These are phyloP conservation scores for Pichia sp. DNA, from an alignment of 1,139 yeast genomes.

Conservation along the genomic window DNA sequence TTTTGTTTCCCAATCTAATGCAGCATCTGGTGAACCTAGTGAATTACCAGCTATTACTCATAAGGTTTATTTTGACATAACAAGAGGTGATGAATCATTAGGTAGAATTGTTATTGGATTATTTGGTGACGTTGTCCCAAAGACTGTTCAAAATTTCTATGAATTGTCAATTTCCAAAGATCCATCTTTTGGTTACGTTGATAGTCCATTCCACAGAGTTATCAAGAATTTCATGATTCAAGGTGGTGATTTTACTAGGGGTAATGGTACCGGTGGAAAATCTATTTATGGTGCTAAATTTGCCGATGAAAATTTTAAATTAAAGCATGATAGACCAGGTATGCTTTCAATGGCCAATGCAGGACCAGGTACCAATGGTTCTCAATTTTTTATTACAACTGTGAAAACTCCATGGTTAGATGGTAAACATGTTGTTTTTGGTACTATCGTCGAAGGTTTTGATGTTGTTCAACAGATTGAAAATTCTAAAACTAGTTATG, in stretches of 20 bases:
- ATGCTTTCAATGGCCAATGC: conserved; percentile 58
- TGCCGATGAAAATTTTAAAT: conserved; percentile 49
- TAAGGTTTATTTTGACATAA: conserved; percentile 80
- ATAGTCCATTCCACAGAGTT: conserved; percentile 51
- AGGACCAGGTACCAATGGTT: conserved; percentile 54
- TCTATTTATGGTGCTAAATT: conserved; percentile 54
- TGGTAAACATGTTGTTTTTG: conserved; percentile 55
- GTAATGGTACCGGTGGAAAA: conserved; percentile 55
- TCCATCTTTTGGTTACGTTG: conserved; percentile 45
- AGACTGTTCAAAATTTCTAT: conserved; percentile 53
- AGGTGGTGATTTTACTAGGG: conserved; percentile 58
- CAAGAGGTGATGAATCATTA: conserved; percentile 65
- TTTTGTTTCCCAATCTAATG: conserved; percentile 18
- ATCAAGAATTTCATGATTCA: conserved; percentile 55
- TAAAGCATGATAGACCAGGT: conserved; percentile 55
- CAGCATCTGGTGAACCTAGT: conserved; percentile 15
- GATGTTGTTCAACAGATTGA: conserved; percentile 51
- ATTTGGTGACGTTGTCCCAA: conserved; percentile 54
- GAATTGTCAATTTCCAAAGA: conserved; percentile 55
- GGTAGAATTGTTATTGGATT: conserved; percentile 54
- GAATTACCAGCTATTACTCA: conserved; percentile 58
- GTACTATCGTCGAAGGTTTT: conserved; percentile 50
- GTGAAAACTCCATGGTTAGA: conserved; percentile 52
- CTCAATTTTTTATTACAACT: conserved; percentile 57
- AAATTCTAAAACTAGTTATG: conserved; percentile 42